Conservation (phyloP, 2,329 filamentous ascomycete genomes). For the Sarocladiaceae sp. region DNA sequence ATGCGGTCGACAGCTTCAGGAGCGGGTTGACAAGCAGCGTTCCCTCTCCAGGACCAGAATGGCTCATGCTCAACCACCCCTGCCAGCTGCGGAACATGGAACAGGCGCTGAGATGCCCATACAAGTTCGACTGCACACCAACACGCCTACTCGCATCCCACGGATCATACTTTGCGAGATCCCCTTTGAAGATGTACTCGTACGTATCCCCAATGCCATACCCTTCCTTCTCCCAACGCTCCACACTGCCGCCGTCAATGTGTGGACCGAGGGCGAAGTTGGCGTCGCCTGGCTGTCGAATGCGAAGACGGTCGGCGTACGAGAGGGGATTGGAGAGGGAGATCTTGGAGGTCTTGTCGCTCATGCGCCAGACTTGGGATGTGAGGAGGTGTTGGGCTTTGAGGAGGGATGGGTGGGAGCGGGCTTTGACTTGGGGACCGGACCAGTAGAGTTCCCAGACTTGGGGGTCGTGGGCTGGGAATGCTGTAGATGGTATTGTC, state of each 20-base stretch:
- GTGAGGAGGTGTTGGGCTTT: conserved; percentile 56
- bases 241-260: conserved; percentile 57
- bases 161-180: conserved; percentile 72
- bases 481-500: conserved; percentile 23
- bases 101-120: conserved; percentile 75
- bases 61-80: conserved; percentile 78
- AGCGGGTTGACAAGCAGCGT: conserved; percentile 79
- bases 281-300: conserved; percentile 42
- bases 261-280: conserved; percentile 52
- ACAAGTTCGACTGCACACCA: conserved; percentile 63
- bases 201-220: conserved; percentile 58
- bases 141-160: conserved; percentile 72
- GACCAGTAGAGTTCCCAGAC: conserved; percentile 77
- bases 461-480: conserved; percentile 59
- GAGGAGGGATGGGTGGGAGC: conserved; percentile 60
- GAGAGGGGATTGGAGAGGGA: conserved; percentile 48
- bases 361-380: conserved; percentile 50
- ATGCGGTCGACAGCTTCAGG: conserved; percentile 67
- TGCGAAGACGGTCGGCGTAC: conserved; percentile 56
- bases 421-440: conserved; percentile 57
- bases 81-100: conserved; percentile 85
- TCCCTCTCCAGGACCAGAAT: conserved; percentile 66
- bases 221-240: conserved; percentile 60
- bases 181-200: conserved; percentile 56
- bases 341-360: conserved; percentile 30